These are phyloP conservation scores for Flaveria linearis DNA, from an alignment of 129 eudicot genomes.

Conservation along the genomic window DNA sequence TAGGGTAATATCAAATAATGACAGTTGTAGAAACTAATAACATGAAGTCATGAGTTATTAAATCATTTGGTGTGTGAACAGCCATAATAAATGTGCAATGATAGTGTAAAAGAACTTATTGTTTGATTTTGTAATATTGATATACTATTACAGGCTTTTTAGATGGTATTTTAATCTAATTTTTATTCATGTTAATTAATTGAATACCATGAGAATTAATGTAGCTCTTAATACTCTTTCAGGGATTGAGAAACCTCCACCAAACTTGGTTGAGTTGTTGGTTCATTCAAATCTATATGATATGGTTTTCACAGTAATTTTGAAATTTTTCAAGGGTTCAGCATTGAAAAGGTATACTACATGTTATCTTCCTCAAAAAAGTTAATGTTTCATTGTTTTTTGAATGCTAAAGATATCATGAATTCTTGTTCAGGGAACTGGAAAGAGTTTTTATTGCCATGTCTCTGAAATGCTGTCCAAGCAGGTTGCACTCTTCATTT, in stretches of 20 bases:
- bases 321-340: slow-evolving; percentile 85
- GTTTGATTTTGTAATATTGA: slow-evolving; percentile 3
- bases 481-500: slow-evolving; percentile 37
- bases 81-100: not conserved
- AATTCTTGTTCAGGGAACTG: slow-evolving; percentile 58
- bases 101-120: not conserved
- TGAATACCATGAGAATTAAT: not conserved
- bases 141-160: no score
- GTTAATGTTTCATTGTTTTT: slow-evolving; percentile 18
- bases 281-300: slow-evolving; percentile 81
- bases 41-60: no score
- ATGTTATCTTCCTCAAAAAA: slow-evolving; percentile 2
- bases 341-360: slow-evolving; percentile 63
- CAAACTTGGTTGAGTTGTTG: slow-evolving; percentile 77
- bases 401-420: not conserved
- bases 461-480: slow-evolving; percentile 84
- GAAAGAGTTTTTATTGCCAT: slow-evolving; percentile 82
- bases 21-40: no score
- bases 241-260: slow-evolving; percentile 59
- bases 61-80: no score
- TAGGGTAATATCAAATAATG: no score
- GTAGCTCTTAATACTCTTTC: slow-evolving; percentile 24
- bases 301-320: slow-evolving; percentile 86
- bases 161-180: not conserved
- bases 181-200: not conserved